A percentile compares a stretch with the other conserved stretches of the same genome.
phyloP scores from a whole-genome alignment of 208 protist genomes.

The Endotrypanum monterogeii region DNA sequence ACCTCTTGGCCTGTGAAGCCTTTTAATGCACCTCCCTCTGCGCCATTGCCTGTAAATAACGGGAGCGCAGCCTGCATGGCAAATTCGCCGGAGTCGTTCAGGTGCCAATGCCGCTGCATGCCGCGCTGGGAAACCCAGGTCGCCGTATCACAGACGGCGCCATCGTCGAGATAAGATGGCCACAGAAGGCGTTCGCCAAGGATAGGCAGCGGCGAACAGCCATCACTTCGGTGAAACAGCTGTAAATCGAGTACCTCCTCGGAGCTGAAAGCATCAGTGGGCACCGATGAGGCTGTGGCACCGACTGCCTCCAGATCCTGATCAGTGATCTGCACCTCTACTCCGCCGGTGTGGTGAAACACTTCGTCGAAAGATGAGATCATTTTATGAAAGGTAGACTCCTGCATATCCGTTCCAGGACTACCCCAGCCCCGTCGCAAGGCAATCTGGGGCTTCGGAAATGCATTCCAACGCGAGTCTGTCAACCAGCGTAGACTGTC shows the following conservation, averaged over 20 bases:
- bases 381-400: slow-evolving; percentile 68
- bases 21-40: neutral
- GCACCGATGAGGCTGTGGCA: neutral
- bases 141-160: slow-evolving; percentile 80
- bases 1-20: neutral
- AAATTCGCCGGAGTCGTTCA: slow-evolving; percentile 92
- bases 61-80: slow-evolving; percentile 82
- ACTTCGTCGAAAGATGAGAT: slow-evolving; percentile 81
- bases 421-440: slow-evolving; percentile 79
- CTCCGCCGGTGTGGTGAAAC: slow-evolving; percentile 45
- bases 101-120: slow-evolving; percentile 85
- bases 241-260: slow-evolving; percentile 79
- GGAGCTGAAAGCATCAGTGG: slow-evolving; percentile 7
- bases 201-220: slow-evolving; percentile 54
- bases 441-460: slow-evolving; percentile 83
- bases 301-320: slow-evolving; percentile 16
- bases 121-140: slow-evolving; percentile 80
- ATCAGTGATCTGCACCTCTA: slow-evolving; percentile 33
- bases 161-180: slow-evolving; percentile 73
- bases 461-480: slow-evolving; percentile 51
- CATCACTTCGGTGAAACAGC: slow-evolving; percentile 80
- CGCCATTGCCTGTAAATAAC: neutral
- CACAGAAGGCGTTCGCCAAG: slow-evolving; percentile 73
- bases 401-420: slow-evolving; percentile 74
- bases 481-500: slow-evolving; percentile 66